phyloP scores from a whole-genome alignment of 768 basidiomycete genomes.

The Strobilomyces dryophilus region DNA sequence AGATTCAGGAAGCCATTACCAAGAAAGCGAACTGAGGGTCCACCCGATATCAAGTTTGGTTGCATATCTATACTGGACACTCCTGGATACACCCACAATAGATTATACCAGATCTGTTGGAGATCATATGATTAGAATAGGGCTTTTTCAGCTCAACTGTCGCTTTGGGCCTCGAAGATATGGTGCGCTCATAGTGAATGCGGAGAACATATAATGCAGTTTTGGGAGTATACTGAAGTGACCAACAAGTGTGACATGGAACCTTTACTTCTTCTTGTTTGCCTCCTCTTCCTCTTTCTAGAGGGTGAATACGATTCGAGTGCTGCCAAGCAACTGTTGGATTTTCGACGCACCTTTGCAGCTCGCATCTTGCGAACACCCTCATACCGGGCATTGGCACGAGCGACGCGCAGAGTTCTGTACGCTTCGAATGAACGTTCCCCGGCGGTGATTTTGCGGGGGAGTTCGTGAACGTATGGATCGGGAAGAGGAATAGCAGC shows the following conservation, averaged over 20 bases:
- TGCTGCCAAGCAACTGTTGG: neutral
- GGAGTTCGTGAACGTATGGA: constrained; percentile 67
- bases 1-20: constrained; percentile 60
- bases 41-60: neutral
- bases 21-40: constrained; percentile 34
- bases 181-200: constrained; percentile 23
- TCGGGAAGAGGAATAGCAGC: constrained; percentile 62
- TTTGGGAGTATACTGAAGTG: constrained; percentile 35
- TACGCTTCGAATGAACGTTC: constrained; percentile 90
- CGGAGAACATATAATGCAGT: constrained; percentile 33
- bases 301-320: constrained; percentile 17
- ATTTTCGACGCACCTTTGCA: constrained; percentile 60
- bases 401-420: constrained; percentile 80
- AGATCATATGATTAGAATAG: neutral
- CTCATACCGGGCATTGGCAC: constrained; percentile 78
- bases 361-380: constrained; percentile 85
- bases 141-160: neutral
- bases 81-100: neutral
- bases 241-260: constrained; percentile 17
- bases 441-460: constrained; percentile 88
- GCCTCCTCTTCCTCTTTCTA: constrained; percentile 92
- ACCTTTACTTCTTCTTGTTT: constrained; percentile 79
- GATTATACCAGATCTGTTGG: constrained; percentile 12
- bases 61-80: neutral
- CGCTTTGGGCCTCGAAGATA: neutral